Evolutionary conservation across 306 rosid genomes (phyloP).

Genomic region (Dalbergia cochinchinensis): DNA sequence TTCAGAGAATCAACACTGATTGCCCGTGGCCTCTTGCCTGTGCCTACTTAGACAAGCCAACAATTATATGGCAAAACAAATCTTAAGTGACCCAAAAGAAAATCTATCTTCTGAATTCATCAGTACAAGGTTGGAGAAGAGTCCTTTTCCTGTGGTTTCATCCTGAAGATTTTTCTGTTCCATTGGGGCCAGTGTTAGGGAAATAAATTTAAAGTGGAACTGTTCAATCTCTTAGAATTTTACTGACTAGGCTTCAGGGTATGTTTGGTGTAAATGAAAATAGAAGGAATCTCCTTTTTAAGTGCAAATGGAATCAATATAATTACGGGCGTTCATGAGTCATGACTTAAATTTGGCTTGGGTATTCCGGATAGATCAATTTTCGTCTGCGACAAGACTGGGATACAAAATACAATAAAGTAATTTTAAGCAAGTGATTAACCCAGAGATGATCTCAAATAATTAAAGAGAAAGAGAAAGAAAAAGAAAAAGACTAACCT

Average conservation of each 20-base stretch:
- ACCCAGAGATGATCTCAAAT: too few relatives aligned
- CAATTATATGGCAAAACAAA: constrained; percentile 47
- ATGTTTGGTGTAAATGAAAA: not conserved
- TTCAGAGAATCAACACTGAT: constrained; percentile 10
- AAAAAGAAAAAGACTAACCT: too few relatives aligned
- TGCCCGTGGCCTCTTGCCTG: constrained; percentile 11
- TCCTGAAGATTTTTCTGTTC: constrained; percentile 26
- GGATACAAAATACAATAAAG: not conserved
- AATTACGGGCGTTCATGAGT: not conserved
- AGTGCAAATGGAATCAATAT: not conserved
- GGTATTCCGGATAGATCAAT: not conserved
- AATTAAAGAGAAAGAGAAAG: too few relatives aligned
- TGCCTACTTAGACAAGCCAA: constrained; percentile 39
- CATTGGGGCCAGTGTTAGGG: constrained; percentile 14
- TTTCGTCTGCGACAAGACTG: not conserved
- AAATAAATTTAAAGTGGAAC: not conserved
- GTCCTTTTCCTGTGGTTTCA: constrained; percentile 52
- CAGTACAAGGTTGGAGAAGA: constrained; percentile 53
- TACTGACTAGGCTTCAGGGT: not conserved
- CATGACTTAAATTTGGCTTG: not conserved
- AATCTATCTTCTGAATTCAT: constrained; percentile 31
- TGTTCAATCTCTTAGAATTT: not conserved
- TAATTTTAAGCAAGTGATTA: not conserved
- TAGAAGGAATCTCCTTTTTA: not conserved
- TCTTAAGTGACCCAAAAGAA: constrained; percentile 34